Conservation (phyloP, 2,329 filamentous ascomycete genomes). For the Sphaerulina populicola region DNA sequence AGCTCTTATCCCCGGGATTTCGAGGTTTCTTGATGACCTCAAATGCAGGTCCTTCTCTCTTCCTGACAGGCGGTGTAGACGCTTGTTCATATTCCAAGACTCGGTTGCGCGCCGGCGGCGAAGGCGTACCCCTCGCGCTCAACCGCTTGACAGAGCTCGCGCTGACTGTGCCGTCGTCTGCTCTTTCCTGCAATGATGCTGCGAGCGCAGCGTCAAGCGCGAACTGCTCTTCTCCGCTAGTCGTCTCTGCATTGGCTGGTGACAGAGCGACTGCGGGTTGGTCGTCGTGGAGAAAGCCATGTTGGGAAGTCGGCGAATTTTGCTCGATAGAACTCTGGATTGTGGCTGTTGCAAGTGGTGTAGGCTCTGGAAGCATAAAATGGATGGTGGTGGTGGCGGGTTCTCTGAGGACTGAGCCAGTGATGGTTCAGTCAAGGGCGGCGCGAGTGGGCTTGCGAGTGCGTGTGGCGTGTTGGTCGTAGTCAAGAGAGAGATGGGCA, state of each 20-base stretch:
- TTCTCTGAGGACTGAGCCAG: conserved; percentile 49
- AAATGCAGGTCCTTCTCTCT: conserved; percentile 42
- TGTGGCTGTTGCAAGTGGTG: conserved; percentile 42
- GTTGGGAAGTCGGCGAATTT: conserved; percentile 43
- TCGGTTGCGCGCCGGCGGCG: conserved; percentile 42
- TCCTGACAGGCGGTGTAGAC: conserved; percentile 33
- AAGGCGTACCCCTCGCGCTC: conserved; percentile 25
- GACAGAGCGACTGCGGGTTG: conserved; percentile 40
- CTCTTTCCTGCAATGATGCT: conserved; percentile 23
- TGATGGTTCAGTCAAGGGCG: conserved; percentile 44
- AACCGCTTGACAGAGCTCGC: conserved; percentile 18
- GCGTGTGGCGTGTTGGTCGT: conserved; percentile 9
- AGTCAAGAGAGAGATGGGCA: neutral
- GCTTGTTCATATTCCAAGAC: conserved; percentile 50
- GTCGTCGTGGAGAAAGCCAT: conserved; percentile 47
- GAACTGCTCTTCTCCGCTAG: conserved; percentile 22
- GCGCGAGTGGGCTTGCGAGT: conserved; percentile 3
- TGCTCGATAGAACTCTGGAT: conserved; percentile 35
- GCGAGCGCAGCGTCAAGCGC: conserved; percentile 25
- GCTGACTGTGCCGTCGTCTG: conserved; percentile 1
- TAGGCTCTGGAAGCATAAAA: conserved; percentile 60
- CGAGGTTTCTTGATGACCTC: conserved; percentile 45
- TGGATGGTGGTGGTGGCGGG: conserved; percentile 31
- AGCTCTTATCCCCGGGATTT: conserved; percentile 38
- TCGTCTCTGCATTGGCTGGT: conserved; percentile 29